Conservation (phyloP, 768 basidiomycete species). For the Russula compacta region DNA sequence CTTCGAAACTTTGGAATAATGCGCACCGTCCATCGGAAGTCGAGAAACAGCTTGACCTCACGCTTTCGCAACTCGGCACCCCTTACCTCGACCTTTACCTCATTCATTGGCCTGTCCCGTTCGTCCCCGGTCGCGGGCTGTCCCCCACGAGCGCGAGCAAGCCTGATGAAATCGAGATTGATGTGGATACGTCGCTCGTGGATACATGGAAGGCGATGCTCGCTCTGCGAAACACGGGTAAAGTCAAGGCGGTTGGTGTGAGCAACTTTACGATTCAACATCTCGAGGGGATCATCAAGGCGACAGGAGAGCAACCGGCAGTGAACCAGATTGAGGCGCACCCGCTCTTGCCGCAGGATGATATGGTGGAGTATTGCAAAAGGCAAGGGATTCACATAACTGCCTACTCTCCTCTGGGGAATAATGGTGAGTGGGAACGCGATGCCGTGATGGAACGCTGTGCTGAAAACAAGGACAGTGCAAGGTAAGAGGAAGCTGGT, state of each 20-base stretch:
- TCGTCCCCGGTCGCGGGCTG: conserved; percentile 44
- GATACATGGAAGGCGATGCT: conserved; percentile 83
- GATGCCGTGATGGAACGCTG: background rate
- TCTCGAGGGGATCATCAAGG: conserved; percentile 55
- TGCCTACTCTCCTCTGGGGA: conserved; percentile 68
- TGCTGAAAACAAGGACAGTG: conserved; percentile 30
- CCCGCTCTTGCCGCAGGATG: conserved; percentile 68
- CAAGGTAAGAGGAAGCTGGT: conserved; percentile 56
- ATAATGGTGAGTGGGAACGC: conserved; percentile 48
- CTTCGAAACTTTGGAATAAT: conserved; percentile 78
- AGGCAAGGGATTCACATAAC: conserved; percentile 61
- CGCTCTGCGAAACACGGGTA: conserved; percentile 53
- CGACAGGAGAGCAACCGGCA: conserved; percentile 64
- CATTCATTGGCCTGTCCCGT: conserved; percentile 74
- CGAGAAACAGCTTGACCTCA: conserved; percentile 68
- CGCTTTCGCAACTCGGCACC: conserved; percentile 59
- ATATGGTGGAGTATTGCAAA: conserved; percentile 61
- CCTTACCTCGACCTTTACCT: conserved; percentile 79
- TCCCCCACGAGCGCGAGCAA: conserved; percentile 42
- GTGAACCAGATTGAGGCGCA: conserved; percentile 82
- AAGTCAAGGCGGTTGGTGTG: conserved; percentile 69
- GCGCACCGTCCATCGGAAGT: conserved; percentile 57
- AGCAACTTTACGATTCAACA: conserved; percentile 70
- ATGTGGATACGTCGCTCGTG: conserved; percentile 48
- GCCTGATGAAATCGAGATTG: conserved; percentile 42